Evolutionary conservation across 2,329 filamentous ascomycete species (phyloP), one percentile per base, ranked within the genome.

Genomic region (Neonectria coccinea): DNA sequence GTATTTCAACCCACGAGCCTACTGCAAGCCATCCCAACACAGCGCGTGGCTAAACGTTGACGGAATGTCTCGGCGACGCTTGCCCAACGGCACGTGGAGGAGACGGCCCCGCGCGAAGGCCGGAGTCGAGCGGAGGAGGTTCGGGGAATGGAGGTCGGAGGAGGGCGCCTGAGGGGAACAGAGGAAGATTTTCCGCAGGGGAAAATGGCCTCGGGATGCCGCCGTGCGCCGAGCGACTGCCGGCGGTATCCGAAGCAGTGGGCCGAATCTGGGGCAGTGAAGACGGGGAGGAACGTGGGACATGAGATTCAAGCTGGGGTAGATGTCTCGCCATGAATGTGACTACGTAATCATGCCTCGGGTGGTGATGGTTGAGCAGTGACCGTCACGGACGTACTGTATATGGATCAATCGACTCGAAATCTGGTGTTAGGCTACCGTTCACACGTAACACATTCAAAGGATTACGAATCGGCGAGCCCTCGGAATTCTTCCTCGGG

Each of bases 231-330:
- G 47, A 62, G 48, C 29, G 33, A 25, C 45, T 47, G 11, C 33
- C 59, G 59, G 54, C 29, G 39, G 54, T 16, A 62, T 48, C 59
- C 59, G 54, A 62, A 47, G 29, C 14, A n/a, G 22, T 16, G 25
- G 9, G 45, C 22, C 31, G 45, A 47, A 62, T 53, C 59, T 56
- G 53, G 59, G 59, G 47, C 36, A 53, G 54, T 33, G 44, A 56
- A 22, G 12, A 59, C 42, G 9, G 18, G 16, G 25, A 45, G 42
- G 29, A 56, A 56, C 48, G 41, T 59, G 57, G 41, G 14, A 53
- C 3, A 45, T 18, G 59, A 55, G 33, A 61, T 56, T 39, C 25
- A 22, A 55, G 52, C 20, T 55, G 52, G 52, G 27, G n/a, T 8
- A 45, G 9, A n/a, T 53, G 20, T 47, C 45, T 48, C 22, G n/a